Evolutionary conservation across 257 asterid genomes (phyloP), one percentile per base, ranked within the genome.

Genomic region (Plectranthus barbatus): DNA sequence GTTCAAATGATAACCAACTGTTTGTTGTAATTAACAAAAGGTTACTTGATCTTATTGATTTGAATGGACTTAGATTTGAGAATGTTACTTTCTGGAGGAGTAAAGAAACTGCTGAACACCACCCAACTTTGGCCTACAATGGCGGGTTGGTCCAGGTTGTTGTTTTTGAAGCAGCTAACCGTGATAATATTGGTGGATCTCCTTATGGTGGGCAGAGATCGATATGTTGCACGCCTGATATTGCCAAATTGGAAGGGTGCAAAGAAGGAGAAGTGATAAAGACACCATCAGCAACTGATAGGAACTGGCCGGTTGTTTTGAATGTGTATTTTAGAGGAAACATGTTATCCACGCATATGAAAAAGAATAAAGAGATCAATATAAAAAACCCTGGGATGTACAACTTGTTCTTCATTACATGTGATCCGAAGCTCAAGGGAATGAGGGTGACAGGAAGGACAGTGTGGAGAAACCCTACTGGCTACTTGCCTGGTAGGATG

Each of bases 401-500:
- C 83, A 93, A 93, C 79, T 81, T 93, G 66, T 93, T 90, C 81
- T 93, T 90, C 69, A 93, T 93, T 60, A 79, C 96, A 13, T 93
- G 99, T 67, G 99, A 93, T 80, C 94, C 90, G 3, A 77, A 81
- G 37, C 95, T 93, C 66, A 90, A 87, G 79, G 97, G 83, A 23
- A 69, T 87, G 84, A 81, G 69, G 80, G 81, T 87, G 67, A 85
- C 90, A 9, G 99, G 99, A 29, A 82, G 78, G 77, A 87, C 99
- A 20, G 77, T 87, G 62, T 93, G 99, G 99, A 90, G 81, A 83
- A 93, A 81, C 78, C 95, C 99, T 4, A 74, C 75, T 66, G 99
- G 99, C 49, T 93, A 84, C 77, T 85, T 93, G 74, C 99, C 99
- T 62, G 99, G 99, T 34, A 82, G 99, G 67, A 90, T 90, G 96